phyloP scores from a whole-genome alignment of 768 basidiomycete genomes.

The Lepiota brunneoincarnata region DNA sequence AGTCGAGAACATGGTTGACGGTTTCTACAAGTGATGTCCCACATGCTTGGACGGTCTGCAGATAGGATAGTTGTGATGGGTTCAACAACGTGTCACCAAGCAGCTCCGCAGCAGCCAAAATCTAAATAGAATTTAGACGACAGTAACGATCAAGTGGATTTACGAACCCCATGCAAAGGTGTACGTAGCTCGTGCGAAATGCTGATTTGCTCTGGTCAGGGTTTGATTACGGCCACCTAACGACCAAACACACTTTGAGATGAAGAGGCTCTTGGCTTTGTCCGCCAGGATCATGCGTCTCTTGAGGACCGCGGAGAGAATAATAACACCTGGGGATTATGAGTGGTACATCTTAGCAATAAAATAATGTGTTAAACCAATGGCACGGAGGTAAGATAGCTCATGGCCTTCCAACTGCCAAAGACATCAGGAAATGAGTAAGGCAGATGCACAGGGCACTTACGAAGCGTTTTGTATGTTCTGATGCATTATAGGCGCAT shows the following conservation, averaged over 20 bases:
- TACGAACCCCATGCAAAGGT: conserved; percentile 79
- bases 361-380: conserved; percentile 43
- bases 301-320: conserved; percentile 89
- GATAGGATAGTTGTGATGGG: conserved; percentile 79
- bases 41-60: conserved; percentile 92
- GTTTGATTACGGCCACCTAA: not conserved
- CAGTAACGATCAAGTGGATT: not conserved
- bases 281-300: conserved; percentile 92
- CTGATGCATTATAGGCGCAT: conserved; percentile 86
- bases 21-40: conserved; percentile 96
- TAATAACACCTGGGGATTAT: conserved; percentile 67
- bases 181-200: conserved; percentile 92
- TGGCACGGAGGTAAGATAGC: conserved; percentile 87
- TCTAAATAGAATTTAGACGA: conserved; percentile 37
- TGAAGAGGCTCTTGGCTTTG: conserved; percentile 90
- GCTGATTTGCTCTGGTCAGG: conserved; percentile 32
- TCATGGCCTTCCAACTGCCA: conserved; percentile 82
- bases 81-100: conserved; percentile 80
- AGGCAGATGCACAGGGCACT: conserved; percentile 20
- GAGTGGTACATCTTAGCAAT: not conserved
- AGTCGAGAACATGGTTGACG: conserved; percentile 95
- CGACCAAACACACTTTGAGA: conserved; percentile 68
- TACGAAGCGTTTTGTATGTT: conserved; percentile 79
- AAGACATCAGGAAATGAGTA: conserved; percentile 5
- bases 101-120: conserved; percentile 90